Evolutionary conservation across 305 asterid genomes (phyloP), one percentile per base, ranked within the genome.

Genomic region (Fraxinus floribunda): DNA sequence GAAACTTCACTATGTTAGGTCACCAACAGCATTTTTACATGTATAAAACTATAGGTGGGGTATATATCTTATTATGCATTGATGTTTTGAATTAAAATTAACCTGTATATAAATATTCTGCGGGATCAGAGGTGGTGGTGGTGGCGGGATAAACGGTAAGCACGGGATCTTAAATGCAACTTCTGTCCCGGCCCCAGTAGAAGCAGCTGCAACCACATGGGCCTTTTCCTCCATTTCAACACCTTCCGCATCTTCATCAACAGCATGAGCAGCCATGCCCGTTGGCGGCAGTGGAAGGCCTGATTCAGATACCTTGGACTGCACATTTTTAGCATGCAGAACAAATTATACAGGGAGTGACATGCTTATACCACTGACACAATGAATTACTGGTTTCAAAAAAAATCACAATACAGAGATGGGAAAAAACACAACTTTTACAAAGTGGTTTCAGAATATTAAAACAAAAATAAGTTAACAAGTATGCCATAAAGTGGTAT

Each of bases 211-310:
- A 84, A 68, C 78, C 74, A 32, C 87, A 34, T 78, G 94, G 84
- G 72, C 41, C 83, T 80, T 92, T 80, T 93, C 95, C 77, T 90
- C 90, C 36, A 68, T 82, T 83, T 91, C 97, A 55, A 83, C 89
- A 82, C 86, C 88, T 85, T 92, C 98, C 64, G 85, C 89, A n/a
- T 86, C 94, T 75, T 93, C 97, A 86, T 95, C 97, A 60, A 80
- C 57, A 39, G 93, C 97, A 88, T 93, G 91, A 80, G 97, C 98
- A 64, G 98, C 98, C 87, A 92, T 88, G 88, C 97, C 89, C 79
- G 98, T 94, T 79, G 97, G 79, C 16, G 98, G 98, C 84, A 91
- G 85, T 30, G 76, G 26, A 44, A 76, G 76, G 64, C 84, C 91
- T 4, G 75, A 80, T 75, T 91, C 97, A 76, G 90, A 85, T 30